Base-by-base conservation (phyloP, 768 basidiomycete genomes). In the Gloeophyllum trabeum region DNA sequence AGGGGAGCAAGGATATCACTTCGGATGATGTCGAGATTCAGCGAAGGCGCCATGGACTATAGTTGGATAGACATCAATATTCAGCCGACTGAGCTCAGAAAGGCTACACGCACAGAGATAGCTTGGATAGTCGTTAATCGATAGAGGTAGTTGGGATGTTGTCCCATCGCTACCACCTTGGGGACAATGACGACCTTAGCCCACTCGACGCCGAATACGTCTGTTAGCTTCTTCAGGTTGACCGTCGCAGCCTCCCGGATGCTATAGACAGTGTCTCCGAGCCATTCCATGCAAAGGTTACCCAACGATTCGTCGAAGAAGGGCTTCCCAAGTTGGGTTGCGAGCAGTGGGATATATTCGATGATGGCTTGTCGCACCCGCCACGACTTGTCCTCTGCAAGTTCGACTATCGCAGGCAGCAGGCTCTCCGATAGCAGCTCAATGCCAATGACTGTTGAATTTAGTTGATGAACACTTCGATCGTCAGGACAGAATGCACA, bases 341-440 rank as follows among this genome's bases (percentile, higher is more conserved):
- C 93, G 36, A 99, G 82, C 18, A 98, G 76, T n/a, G 96, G 96
- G 52, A 99, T 87, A 65, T 99, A 97, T 63, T 98, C 96, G 62
- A 99, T 99, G 66, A 99, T 98, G 5, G 96, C 96, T 62, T 99
- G 96, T 51, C 96, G 84, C 16, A 99, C 94, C 22, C 96, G 85
- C 96, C 96, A 99, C 46, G 96, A 96, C 60, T 98, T 99, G 69
- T 99, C 96, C 61, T 98, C 94, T 5, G 96, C 96, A 24, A 99
- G 71, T 57, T 98, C 89, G 48, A 98, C 87, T 50, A 99, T 98
- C 26, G 96, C 96, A 6, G 96, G 96, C 23, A 99, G 76, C 26
- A 99, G 81, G 50, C 89, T 93, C 51, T 93, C 91, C 1, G 91
- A 90, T 40, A 99, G 66, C 23, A 91, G 71, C 46, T 97, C 90